A percentile compares a stretch with the other conserved stretches of the same genome.
These are phyloP conservation scores for Amesomyces nigricolor DNA, from an alignment of 2,329 filamentous ascomycete species.

Conservation along the genomic window DNA sequence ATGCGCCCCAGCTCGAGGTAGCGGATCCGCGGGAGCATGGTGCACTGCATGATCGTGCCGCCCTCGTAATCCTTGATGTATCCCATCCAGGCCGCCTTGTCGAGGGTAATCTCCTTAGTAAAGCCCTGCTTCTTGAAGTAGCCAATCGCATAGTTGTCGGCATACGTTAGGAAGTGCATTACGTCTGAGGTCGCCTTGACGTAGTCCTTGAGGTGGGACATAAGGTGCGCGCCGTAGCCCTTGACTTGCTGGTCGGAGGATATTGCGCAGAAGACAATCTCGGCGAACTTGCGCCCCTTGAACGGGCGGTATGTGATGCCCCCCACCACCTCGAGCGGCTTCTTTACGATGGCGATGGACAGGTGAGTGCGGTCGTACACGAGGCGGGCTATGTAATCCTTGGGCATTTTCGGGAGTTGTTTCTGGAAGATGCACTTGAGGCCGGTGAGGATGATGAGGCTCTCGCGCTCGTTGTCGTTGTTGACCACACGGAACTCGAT, in stretches of 20 bases:
- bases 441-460: slow-evolving; percentile 88
- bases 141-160: slow-evolving; percentile 97
- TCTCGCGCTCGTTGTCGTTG: slow-evolving; percentile 84
- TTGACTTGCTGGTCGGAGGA: slow-evolving; percentile 98
- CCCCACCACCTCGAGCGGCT: slow-evolving; percentile 89
- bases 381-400: slow-evolving; percentile 95
- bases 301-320: slow-evolving; percentile 97
- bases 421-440: slow-evolving; percentile 98
- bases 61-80: slow-evolving; percentile 99
- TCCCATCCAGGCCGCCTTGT: slow-evolving; percentile 92
- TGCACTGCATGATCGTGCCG: slow-evolving; percentile 98
- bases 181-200: slow-evolving; percentile 95
- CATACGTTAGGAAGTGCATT: slow-evolving; percentile 98
- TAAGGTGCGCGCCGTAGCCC: slow-evolving; percentile 93
- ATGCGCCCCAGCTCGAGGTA: slow-evolving; percentile 91
- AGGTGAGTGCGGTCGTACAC: slow-evolving; percentile 96
- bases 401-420: slow-evolving; percentile 97
- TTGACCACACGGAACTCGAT: slow-evolving; percentile 98
- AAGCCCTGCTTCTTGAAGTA: slow-evolving; percentile 99
- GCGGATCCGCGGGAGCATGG: slow-evolving; percentile 89
- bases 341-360: slow-evolving; percentile 96
- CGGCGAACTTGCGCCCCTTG: slow-evolving; percentile 84
- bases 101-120: slow-evolving; percentile 94
- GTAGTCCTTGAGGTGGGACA: slow-evolving; percentile 97
- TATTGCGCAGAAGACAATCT: slow-evolving; percentile 98